Percentiles rank a stretch among this genome's conserved stretches.
phyloP scores from a whole-genome alignment of 495 filamentous ascomycete genomes.

The Neurospora tetrasperma region DNA sequence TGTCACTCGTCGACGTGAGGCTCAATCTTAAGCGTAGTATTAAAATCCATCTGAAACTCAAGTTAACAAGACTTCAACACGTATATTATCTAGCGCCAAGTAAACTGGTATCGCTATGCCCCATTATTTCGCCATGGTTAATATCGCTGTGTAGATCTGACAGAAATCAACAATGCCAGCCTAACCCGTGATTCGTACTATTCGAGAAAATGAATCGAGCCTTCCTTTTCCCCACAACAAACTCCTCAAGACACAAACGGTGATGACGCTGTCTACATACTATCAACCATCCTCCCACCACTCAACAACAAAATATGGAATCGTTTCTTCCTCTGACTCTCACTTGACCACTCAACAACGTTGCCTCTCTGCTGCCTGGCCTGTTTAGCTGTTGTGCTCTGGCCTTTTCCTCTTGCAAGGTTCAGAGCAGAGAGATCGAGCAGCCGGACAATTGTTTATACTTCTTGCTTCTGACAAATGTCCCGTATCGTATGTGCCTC shows the following conservation, averaged over 20 bases:
- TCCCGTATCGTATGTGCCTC: neutral
- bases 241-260: constrained; percentile 1
- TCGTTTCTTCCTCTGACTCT: neutral
- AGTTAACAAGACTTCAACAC: neutral
- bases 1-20: neutral
- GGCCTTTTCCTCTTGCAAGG: neutral
- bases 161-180: neutral
- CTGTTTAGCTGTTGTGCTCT: neutral
- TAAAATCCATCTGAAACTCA: neutral
- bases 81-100: neutral
- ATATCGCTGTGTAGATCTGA: neutral
- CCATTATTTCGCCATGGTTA: neutral
- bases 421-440: neutral
- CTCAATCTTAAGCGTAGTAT: too few species aligned
- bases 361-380: neutral
- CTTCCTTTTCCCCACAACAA: constrained; percentile 1
- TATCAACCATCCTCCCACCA: neutral
- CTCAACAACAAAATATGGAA: neutral
- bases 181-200: neutral
- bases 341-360: neutral
- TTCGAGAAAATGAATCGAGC: neutral
- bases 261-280: neutral
- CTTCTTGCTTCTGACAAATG: neutral
- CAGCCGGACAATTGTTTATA: neutral
- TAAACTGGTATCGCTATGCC: neutral